These are phyloP conservation scores for Vaccinium macrocarpon DNA, from an alignment of 148 eudicot species.

Conservation along the genomic window DNA sequence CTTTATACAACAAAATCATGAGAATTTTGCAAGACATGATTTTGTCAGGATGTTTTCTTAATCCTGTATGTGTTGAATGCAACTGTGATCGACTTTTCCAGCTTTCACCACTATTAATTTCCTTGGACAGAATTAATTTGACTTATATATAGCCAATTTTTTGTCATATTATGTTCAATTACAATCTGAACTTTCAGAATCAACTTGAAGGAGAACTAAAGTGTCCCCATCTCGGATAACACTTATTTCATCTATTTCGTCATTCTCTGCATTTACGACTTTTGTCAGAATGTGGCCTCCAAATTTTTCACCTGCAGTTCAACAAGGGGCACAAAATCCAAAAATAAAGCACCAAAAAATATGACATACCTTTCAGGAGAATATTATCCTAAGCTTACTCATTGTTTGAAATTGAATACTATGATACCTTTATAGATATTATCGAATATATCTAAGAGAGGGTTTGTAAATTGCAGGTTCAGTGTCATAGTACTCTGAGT, in stretches of 20 bases:
- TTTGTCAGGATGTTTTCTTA: background rate
- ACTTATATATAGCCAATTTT: slow-evolving; percentile 2
- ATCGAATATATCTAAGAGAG: background rate
- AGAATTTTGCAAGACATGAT: slow-evolving; percentile 5
- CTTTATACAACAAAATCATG: background rate
- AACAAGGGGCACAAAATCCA: slow-evolving; percentile 20
- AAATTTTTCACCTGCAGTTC: slow-evolving; percentile 71
- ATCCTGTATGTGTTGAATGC: slow-evolving; percentile 10
- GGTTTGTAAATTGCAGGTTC: slow-evolving; percentile 13
- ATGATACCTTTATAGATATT: background rate
- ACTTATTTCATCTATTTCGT: slow-evolving; percentile 70
- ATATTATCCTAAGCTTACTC: background rate
- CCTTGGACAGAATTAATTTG: slow-evolving; percentile 8
- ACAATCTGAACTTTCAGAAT: slow-evolving; percentile 16
- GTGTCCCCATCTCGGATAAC: slow-evolving; percentile 83
- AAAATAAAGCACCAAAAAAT: background rate
- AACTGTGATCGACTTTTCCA: slow-evolving; percentile 1
- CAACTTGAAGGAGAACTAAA: slow-evolving; percentile 47
- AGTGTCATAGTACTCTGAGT: slow-evolving; percentile 1
- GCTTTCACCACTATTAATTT: slow-evolving; percentile 3
- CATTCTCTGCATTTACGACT: slow-evolving; percentile 56
- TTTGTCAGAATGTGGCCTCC: slow-evolving; percentile 51
- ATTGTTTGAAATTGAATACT: background rate
- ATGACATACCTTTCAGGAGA: background rate
- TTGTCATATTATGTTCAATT: slow-evolving; percentile 13